Conservation (phyloP, 2,329 filamentous ascomycete species). For the Diaporthe batatas region DNA sequence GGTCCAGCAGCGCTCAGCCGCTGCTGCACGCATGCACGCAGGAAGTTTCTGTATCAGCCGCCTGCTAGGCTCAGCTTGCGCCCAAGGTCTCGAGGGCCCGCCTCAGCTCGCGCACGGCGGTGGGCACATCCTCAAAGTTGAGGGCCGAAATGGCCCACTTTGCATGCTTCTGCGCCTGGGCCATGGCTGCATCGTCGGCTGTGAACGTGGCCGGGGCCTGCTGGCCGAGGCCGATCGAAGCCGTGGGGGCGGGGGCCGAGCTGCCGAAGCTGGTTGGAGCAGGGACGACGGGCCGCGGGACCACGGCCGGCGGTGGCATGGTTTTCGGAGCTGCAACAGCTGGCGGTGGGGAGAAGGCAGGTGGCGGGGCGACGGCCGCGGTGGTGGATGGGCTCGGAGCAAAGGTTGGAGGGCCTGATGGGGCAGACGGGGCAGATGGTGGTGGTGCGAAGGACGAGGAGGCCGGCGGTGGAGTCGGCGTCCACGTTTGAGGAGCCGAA, state of each 20-base stretch:
- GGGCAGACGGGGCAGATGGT: slow-evolving; percentile 47
- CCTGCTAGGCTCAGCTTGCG: slow-evolving; percentile 53
- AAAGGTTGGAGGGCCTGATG: slow-evolving; percentile 48
- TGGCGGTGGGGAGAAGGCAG: slow-evolving; percentile 44
- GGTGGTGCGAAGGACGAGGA: slow-evolving; percentile 50
- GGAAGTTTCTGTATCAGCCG: not conserved
- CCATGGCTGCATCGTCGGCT: slow-evolving; percentile 77
- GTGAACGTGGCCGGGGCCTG: slow-evolving; percentile 44
- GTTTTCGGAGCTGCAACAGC: slow-evolving; percentile 42
- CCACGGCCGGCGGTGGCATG: slow-evolving; percentile 42
- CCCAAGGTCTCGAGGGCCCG: slow-evolving; percentile 80
- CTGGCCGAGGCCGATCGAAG: slow-evolving; percentile 44
- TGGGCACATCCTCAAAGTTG: slow-evolving; percentile 95
- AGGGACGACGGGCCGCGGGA: slow-evolving; percentile 42
- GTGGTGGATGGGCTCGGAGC: slow-evolving; percentile 46
- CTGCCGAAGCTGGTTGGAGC: slow-evolving; percentile 32
- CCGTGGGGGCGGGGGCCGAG: slow-evolving; percentile 23
- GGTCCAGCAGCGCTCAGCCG: not conserved
- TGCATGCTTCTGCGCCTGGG: slow-evolving; percentile 91
- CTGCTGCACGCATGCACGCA: too few relatives aligned
- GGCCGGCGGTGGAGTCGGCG: slow-evolving; percentile 48
- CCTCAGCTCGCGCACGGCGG: slow-evolving; percentile 86
- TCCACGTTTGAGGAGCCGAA: slow-evolving; percentile 45
- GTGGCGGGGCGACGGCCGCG: slow-evolving; percentile 49
- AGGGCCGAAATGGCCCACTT: slow-evolving; percentile 97